Percentiles rank a stretch among this genome's conserved stretches.
Conservation (phyloP, 2,329 filamentous ascomycete species). For the Calonectria montana region DNA sequence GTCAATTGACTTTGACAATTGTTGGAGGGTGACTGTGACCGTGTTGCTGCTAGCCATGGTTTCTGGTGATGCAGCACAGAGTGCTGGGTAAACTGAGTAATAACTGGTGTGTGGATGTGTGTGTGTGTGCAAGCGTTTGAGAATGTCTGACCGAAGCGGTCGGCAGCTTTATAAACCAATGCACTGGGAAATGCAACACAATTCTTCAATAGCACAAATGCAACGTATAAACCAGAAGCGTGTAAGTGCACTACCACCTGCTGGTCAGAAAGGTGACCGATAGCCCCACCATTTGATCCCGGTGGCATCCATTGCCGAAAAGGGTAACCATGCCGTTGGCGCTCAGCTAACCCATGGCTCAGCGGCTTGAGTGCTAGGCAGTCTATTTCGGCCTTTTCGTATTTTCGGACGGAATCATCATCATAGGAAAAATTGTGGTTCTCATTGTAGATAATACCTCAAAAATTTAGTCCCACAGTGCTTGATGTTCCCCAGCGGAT, state of each 20-base stretch:
- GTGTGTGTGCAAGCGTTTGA: neutral
- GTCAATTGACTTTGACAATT: constrained; percentile 68
- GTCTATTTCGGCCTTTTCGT: neutral
- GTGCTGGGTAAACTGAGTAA: neutral
- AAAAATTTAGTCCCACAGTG: neutral
- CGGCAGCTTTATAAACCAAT: neutral
- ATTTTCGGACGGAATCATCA: neutral
- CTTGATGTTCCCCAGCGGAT: too few relatives aligned
- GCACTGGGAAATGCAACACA: neutral
- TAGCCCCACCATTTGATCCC: neutral
- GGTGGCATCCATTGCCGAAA: neutral
- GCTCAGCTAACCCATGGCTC: neutral
- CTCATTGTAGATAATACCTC: neutral
- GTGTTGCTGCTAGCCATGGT: constrained; percentile 29
- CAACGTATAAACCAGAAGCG: neutral
- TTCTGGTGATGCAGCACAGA: neutral
- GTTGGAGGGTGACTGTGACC: constrained; percentile 55
- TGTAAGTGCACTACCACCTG: neutral
- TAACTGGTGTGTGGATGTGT: neutral
- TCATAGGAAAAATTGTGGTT: too few relatives aligned
- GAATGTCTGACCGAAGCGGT: neutral
- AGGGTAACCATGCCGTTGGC: neutral
- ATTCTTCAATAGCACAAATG: neutral
- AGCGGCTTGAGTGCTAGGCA: neutral
- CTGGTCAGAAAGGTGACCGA: neutral